These are phyloP conservation scores for Babesia bigemina DNA, from an alignment of 169 alveolate genomes.

Conservation along the genomic window DNA sequence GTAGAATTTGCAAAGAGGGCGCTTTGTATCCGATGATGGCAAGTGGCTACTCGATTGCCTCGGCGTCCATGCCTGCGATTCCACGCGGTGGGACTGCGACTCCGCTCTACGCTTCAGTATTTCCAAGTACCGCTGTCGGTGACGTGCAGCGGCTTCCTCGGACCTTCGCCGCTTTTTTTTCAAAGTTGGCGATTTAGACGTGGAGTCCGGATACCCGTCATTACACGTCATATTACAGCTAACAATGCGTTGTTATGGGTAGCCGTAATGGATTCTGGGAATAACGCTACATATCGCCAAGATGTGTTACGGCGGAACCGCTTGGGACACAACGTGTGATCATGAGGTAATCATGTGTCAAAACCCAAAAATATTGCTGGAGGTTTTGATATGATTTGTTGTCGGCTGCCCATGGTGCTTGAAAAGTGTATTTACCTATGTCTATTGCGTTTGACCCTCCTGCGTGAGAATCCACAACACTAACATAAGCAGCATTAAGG, in stretches of 20 bases:
- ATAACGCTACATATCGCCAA: neutral
- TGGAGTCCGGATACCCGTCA: neutral
- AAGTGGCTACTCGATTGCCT: neutral
- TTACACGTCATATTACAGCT: neutral
- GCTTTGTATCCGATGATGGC: conserved; percentile 9
- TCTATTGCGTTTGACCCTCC: too few relatives aligned
- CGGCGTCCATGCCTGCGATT: neutral
- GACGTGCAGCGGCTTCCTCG: conserved; percentile 52
- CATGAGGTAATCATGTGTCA: too few relatives aligned
- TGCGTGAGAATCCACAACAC: too few relatives aligned
- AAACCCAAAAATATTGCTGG: too few relatives aligned
- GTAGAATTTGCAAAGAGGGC: conserved; percentile 71
- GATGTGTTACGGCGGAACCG: too few relatives aligned
- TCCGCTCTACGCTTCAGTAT: conserved; percentile 29
- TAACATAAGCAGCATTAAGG: too few relatives aligned
- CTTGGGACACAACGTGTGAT: too few relatives aligned
- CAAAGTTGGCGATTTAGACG: neutral
- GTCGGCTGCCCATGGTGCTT: too few relatives aligned
- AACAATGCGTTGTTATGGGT: neutral
- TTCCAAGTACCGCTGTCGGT: conserved; percentile 50
- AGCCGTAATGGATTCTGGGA: neutral
- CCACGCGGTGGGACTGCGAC: neutral
- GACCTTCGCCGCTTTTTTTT: conserved; percentile 41
- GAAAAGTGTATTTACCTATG: too few relatives aligned
- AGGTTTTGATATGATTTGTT: too few relatives aligned